Evolutionary conservation across 495 filamentous ascomycete species (phyloP).

Genomic region (Xylaria telfairii): DNA sequence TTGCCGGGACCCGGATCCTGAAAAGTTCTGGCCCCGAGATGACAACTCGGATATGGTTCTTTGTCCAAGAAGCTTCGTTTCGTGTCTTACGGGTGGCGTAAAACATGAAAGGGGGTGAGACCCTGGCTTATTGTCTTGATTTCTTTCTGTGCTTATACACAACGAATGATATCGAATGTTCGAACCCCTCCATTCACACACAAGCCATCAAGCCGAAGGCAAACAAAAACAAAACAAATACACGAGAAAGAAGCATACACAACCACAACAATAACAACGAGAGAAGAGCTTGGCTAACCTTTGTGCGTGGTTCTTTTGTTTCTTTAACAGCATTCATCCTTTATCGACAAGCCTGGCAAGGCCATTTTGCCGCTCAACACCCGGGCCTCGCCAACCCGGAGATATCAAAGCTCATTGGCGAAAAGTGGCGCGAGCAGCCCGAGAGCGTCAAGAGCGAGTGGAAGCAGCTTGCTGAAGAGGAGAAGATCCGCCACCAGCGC

Average conservation of each 20-base stretch:
- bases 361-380: slow-evolving; percentile 76
- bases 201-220: slow-evolving; percentile 11
- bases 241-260: background rate
- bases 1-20: background rate
- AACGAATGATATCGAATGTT: slow-evolving; percentile 21
- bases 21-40: slow-evolving; percentile 6
- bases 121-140: slow-evolving; percentile 34
- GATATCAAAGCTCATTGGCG: slow-evolving; percentile 97
- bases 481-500: slow-evolving; percentile 86
- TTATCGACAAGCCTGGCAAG: slow-evolving; percentile 94
- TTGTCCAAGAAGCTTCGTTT: slow-evolving; percentile 28
- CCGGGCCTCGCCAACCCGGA: slow-evolving; percentile 94
- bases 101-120: slow-evolving; percentile 38
- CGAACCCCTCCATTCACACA: slow-evolving; percentile 20
- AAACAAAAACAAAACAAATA: slow-evolving; percentile 11
- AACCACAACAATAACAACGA: slow-evolving; percentile 10
- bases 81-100: slow-evolving; percentile 22
- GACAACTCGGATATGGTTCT: slow-evolving; percentile 27
- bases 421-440: slow-evolving; percentile 82
- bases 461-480: slow-evolving; percentile 92
- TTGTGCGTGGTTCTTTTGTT: slow-evolving; percentile 26
- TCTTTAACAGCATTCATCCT: slow-evolving; percentile 84
- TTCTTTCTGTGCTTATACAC: slow-evolving; percentile 18
- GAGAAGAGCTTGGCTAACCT: slow-evolving; percentile 27
- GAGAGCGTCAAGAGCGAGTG: slow-evolving; percentile 82